Percentiles rank a stretch among this genome's conserved stretches.
phyloP scores from a whole-genome alignment of 2,329 filamentous ascomycete genomes.

The Cercospora sojina region DNA sequence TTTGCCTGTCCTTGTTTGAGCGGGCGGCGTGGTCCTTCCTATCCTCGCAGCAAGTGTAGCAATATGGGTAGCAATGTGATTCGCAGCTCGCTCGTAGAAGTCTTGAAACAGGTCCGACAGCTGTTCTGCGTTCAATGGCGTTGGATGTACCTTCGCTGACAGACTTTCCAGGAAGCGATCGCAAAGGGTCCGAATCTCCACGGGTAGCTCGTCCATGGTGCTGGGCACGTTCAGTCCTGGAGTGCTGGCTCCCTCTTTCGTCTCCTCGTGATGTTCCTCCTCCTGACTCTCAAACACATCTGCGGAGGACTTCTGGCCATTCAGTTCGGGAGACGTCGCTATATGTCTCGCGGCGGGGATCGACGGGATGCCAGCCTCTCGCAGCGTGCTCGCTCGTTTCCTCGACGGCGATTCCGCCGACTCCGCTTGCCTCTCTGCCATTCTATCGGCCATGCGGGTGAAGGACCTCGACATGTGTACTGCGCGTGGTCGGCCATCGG shows the following conservation, averaged over 20 bases:
- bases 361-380: slow-evolving; percentile 44
- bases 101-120: slow-evolving; percentile 89
- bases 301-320: slow-evolving; percentile 36
- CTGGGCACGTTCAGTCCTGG: slow-evolving; percentile 52
- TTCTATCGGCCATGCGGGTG: slow-evolving; percentile 48
- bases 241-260: slow-evolving; percentile 27
- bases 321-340: slow-evolving; percentile 37
- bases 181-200: slow-evolving; percentile 85
- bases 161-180: slow-evolving; percentile 93
- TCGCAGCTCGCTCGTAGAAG: slow-evolving; percentile 79
- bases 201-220: slow-evolving; percentile 84
- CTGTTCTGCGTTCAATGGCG: slow-evolving; percentile 77
- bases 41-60: slow-evolving; percentile 73
- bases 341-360: slow-evolving; percentile 46
- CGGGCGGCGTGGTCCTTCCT: slow-evolving; percentile 63
- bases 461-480: slow-evolving; percentile 51
- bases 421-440: slow-evolving; percentile 43
- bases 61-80: slow-evolving; percentile 84
- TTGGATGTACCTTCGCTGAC: slow-evolving; percentile 79
- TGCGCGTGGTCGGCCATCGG: slow-evolving; percentile 32
- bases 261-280: slow-evolving; percentile 38
- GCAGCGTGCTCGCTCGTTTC: slow-evolving; percentile 50
- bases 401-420: slow-evolving; percentile 39
- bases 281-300: slow-evolving; percentile 47
- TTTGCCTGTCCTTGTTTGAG: slow-evolving; percentile 58